Evolutionary conservation across 768 basidiomycete species (phyloP), one percentile per base, ranked within the genome.

Genomic region (Boletellus sp.): DNA sequence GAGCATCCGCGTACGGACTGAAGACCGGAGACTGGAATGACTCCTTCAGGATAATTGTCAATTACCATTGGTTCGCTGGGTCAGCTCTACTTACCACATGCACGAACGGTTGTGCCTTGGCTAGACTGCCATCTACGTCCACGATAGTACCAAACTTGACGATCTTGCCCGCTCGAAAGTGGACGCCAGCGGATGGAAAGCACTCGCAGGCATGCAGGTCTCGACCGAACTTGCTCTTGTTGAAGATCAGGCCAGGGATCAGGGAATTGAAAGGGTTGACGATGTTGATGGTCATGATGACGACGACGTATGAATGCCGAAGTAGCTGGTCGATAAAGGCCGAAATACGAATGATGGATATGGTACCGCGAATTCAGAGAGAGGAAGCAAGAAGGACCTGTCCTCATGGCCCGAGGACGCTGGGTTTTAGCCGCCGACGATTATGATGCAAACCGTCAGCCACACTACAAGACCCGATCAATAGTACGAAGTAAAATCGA

Each of bases 391-490:
- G 24, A 11, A 23, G 22, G 22, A 32, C 16, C 16, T 16, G 11
- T 9, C 32, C 52, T 55, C 56, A 62, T 62, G 49, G 37, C 22
- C 35, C 37, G 37, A 16, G 11, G 16, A 34, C 8, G 35, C 35
- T 50, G 28, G 37, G 35, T 42, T 33, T 47, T 47, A 54, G 51
- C 49, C 55, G 43, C 51, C 24, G 13, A 15, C 6, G 19, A 40
- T 43, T 49, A 20, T 28, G 24, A 47, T 1, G 55, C 15, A 19
- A 49, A 59, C 51, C 23, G 52, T 58, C 56, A 58, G 56, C 59
- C 56, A 12, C 52, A 22, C 28, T 7, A 10, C 28, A 11, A 28
- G 26, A 8, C 26, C 6, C 26, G 26, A 26, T n/a, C n/a, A n/a
- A n/a, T 28, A 28, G 26, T 6, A 28, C 26, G 26, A 28, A 11